phyloP scores from a whole-genome alignment of 2,329 filamentous ascomycete genomes.

The Cercospora sojina region DNA sequence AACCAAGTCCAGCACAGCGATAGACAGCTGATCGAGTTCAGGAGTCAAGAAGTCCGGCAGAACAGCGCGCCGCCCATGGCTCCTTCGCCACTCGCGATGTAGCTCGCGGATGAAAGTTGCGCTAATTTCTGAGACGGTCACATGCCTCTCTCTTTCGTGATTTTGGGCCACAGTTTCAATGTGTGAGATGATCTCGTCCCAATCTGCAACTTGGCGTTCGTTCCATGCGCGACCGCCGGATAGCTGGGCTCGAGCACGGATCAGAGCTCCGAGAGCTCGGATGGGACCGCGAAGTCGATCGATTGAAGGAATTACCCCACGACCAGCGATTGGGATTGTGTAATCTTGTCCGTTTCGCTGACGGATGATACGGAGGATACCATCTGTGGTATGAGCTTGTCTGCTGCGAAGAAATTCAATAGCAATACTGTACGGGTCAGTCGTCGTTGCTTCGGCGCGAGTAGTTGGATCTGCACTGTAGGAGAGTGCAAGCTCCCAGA shows the following conservation, averaged over 20 bases:
- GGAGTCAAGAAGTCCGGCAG: background rate
- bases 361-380: background rate
- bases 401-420: background rate
- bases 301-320: background rate
- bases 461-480: background rate
- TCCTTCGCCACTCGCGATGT: background rate
- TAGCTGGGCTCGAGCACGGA: background rate
- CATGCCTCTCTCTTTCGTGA: background rate
- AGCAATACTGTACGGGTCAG: background rate
- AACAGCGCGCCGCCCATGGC: background rate
- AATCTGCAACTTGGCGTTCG: background rate
- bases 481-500: background rate
- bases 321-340: background rate
- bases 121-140: background rate
- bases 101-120: background rate
- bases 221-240: background rate
- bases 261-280: background rate
- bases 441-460: background rate
- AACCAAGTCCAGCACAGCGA: background rate
- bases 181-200: background rate
- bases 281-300: background rate
- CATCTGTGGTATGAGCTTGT: background rate
- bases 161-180: background rate
- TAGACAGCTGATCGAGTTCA: background rate
- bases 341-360: background rate